Conservation (phyloP, 148 eudicot species). For the Rhododendron griersonianum region DNA sequence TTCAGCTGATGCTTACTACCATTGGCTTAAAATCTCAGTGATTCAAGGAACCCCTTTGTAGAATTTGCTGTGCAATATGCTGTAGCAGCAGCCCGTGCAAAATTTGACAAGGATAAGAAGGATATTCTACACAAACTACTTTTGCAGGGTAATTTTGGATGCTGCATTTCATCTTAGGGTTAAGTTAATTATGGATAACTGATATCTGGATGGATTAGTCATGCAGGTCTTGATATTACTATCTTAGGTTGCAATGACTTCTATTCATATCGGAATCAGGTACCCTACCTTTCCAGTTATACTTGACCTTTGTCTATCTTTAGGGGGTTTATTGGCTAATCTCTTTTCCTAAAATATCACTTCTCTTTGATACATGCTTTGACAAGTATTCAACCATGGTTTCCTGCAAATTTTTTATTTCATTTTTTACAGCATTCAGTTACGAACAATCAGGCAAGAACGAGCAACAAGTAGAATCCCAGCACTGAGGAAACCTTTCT, state of each 20-base stretch:
- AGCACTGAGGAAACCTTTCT: neutral
- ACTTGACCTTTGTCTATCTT: neutral
- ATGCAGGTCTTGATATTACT: constrained; percentile 97
- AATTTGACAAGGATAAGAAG: constrained; percentile 53
- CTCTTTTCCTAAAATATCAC: neutral
- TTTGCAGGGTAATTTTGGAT: constrained; percentile 54
- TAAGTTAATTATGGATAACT: neutral
- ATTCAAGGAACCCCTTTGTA: constrained; percentile 86
- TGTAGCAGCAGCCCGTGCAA: constrained; percentile 77
- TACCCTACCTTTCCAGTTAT: constrained; percentile 12
- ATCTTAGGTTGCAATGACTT: constrained; percentile 94
- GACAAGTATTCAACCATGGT: neutral
- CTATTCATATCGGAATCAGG: constrained; percentile 95
- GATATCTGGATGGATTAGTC: constrained; percentile 33
- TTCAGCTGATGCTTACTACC: neutral
- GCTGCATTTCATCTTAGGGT: neutral
- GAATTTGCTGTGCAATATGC: constrained; percentile 94
- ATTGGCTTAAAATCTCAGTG: constrained; percentile 40
- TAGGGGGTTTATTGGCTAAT: neutral
- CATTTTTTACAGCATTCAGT: neutral
- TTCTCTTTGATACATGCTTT: neutral
- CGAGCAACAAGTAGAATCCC: neutral
- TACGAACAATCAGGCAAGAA: neutral
- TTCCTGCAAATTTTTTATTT: neutral
- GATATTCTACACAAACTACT: constrained; percentile 58